Conservation (phyloP, 441 rosid genomes). For the Kokia cookei region DNA sequence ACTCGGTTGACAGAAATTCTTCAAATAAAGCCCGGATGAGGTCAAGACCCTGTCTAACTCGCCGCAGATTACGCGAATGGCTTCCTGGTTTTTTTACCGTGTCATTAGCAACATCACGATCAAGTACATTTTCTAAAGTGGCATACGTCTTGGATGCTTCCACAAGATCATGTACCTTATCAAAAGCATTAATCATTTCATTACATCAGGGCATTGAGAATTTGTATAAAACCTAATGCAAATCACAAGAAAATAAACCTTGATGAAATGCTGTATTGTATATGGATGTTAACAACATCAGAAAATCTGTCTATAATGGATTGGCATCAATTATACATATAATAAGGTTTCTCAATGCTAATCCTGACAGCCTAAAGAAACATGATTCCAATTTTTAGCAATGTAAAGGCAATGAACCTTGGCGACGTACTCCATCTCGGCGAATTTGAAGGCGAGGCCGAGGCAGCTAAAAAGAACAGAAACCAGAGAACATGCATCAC, state of each 20-base stretch:
- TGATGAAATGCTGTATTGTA: neutral
- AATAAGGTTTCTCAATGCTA: neutral
- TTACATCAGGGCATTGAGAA: neutral
- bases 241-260: neutral
- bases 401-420: constrained; percentile 39
- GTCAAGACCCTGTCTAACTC: constrained; percentile 91
- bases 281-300: neutral
- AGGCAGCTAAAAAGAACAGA: constrained; percentile 72
- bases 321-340: neutral
- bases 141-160: constrained; percentile 58
- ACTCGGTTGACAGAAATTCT: constrained; percentile 62
- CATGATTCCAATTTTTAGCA: neutral
- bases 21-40: constrained; percentile 81
- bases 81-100: constrained; percentile 77
- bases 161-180: constrained; percentile 52
- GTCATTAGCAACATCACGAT: constrained; percentile 46
- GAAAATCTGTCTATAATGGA: neutral
- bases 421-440: constrained; percentile 71
- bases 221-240: neutral
- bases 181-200: neutral
- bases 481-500: constrained; percentile 68
- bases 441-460: constrained; percentile 89
- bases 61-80: constrained; percentile 70
- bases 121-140: constrained; percentile 53
- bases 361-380: neutral